Evolutionary conservation across 208 protist genomes (phyloP).

Genomic region (Acanthamoeba sp.): DNA sequence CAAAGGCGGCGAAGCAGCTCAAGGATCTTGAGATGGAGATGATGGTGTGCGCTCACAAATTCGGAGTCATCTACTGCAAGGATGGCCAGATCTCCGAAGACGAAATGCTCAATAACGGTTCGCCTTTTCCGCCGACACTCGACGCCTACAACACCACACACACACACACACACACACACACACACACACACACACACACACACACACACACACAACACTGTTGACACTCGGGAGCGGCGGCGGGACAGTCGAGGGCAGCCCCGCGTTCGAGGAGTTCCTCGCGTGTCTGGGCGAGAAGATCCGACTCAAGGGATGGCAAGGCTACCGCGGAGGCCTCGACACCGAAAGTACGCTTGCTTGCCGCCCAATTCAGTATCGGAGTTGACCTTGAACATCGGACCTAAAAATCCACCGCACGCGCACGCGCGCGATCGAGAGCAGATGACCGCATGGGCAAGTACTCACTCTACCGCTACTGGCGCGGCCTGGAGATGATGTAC

Average conservation of each 20-base stretch:
- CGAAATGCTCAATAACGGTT: conserved; percentile 68
- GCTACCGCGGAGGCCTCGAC: conserved; percentile 62
- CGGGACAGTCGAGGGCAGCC: conserved; percentile 40
- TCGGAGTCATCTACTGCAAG: conserved; percentile 71
- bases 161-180: background rate
- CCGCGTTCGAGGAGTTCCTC: conserved; percentile 55
- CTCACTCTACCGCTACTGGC: conserved; percentile 40
- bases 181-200: too few relatives aligned
- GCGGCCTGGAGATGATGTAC: conserved; percentile 69
- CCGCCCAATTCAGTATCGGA: background rate
- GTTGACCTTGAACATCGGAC: background rate
- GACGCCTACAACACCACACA: background rate
- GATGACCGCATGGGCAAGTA: conserved; percentile 59
- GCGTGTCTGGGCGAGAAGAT: conserved; percentile 58
- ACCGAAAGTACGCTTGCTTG: conserved; percentile 18
- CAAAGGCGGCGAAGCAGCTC: conserved; percentile 31
- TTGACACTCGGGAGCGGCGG: too few relatives aligned
- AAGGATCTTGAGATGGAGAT: conserved; percentile 38
- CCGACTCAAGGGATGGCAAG: conserved; percentile 46
- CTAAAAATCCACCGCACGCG: too few relatives aligned
- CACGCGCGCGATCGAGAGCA: background rate
- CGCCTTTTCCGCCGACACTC: background rate
- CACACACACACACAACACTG: too few relatives aligned
- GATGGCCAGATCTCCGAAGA: conserved; percentile 69
- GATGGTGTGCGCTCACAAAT: conserved; percentile 66